phyloP scores from a whole-genome alignment of 2,329 filamentous ascomycete species.

The Pseudogymnoascus sp. region DNA sequence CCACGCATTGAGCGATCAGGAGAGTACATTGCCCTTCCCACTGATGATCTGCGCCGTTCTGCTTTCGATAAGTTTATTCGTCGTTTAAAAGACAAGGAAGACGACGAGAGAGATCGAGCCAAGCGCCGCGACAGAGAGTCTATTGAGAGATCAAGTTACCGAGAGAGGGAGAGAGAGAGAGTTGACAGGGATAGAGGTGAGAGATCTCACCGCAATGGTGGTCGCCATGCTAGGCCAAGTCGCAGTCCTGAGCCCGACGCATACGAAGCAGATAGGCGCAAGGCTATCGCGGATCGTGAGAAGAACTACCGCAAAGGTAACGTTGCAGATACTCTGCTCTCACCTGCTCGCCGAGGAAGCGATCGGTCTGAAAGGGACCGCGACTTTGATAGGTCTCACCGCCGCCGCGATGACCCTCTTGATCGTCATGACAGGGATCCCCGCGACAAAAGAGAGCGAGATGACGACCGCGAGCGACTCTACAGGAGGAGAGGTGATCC shows the following conservation, averaged over 20 bases:
- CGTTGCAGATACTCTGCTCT: constrained; percentile 55
- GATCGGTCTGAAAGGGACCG: constrained; percentile 35
- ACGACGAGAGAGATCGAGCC: constrained; percentile 64
- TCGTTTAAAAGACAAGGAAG: constrained; percentile 83
- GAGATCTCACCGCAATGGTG: constrained; percentile 51
- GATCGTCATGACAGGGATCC: constrained; percentile 55
- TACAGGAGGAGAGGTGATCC: constrained; percentile 76
- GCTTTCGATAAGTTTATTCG: constrained; percentile 91
- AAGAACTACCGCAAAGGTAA: constrained; percentile 80
- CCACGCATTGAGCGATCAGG: constrained; percentile 69
- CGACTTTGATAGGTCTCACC: constrained; percentile 32
- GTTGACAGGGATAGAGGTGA: constrained; percentile 48
- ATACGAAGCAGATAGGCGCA: constrained; percentile 91
- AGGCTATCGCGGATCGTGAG: constrained; percentile 88
- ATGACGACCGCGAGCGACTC: constrained; percentile 80
- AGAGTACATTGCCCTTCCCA: constrained; percentile 74
- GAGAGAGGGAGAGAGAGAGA: constrained; percentile 48
- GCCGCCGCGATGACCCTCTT: constrained; percentile 51
- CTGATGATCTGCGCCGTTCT: constrained; percentile 71
- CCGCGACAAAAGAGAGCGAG: constrained; percentile 76
- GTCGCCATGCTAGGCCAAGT: constrained; percentile 55
- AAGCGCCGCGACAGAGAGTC: constrained; percentile 50
- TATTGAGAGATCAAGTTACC: constrained; percentile 33
- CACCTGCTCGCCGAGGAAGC: constrained; percentile 26
- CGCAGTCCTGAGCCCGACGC: constrained; percentile 87